A percentile compares a stretch with the other conserved stretches of the same genome.
Conservation (phyloP, 2,329 filamentous ascomycete genomes). For the Plectosphaerella cucumerina region DNA sequence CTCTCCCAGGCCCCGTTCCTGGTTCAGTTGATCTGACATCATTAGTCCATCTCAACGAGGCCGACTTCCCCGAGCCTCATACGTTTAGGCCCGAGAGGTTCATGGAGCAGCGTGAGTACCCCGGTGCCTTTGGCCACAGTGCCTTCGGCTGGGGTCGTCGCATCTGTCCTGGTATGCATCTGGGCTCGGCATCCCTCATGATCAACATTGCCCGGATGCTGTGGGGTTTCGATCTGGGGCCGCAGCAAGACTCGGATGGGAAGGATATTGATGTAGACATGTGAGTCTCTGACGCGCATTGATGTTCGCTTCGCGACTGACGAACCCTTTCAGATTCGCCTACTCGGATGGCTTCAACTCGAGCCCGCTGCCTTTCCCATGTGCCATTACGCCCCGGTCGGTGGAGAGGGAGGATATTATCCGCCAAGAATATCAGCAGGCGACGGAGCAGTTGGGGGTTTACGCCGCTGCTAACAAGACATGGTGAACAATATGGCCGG, state of each 20-base stretch:
- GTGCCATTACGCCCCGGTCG: constrained; percentile 31
- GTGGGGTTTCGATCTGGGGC: constrained; percentile 46
- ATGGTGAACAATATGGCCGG: no score
- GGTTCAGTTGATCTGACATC: not conserved
- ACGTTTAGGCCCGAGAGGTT: constrained; percentile 33
- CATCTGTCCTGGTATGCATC: constrained; percentile 40
- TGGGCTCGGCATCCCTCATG: constrained; percentile 45
- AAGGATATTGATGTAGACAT: not conserved
- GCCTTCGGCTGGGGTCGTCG: constrained; percentile 37
- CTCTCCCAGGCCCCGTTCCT: not conserved
- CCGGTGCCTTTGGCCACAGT: constrained; percentile 30
- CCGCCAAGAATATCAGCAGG: constrained; percentile 21
- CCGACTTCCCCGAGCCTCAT: constrained; percentile 34
- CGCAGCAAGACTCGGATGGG: constrained; percentile 4
- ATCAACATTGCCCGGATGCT: constrained; percentile 43
- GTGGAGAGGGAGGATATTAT: constrained; percentile 24
- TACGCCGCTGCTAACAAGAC: constrained; percentile 13
- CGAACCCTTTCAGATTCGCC: constrained; percentile 25
- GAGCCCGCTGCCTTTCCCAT: constrained; percentile 33
- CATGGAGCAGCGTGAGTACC: constrained; percentile 26
- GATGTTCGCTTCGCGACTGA: not conserved
- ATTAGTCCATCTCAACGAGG: constrained; percentile 34
- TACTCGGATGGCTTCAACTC: constrained; percentile 39
- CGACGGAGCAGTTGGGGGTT: constrained; percentile 17
- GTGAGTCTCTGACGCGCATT: constrained; percentile 18